Evolutionary conservation across 2,329 filamentous ascomycete species (phyloP).

Genomic region (Fusarium aywerte): DNA sequence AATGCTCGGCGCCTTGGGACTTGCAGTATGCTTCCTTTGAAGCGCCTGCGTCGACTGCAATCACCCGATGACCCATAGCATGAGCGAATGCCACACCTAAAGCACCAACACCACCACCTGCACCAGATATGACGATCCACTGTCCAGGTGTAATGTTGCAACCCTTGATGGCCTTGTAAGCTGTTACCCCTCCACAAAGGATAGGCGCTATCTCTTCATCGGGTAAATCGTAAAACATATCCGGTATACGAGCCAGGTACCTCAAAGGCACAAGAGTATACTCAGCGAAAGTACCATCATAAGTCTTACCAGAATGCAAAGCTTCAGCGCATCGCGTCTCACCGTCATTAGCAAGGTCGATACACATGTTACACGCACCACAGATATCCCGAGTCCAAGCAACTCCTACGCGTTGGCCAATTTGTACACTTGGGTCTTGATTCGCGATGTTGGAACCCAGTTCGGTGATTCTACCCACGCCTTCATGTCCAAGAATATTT

Average conservation of each 20-base stretch:
- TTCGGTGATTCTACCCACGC: slow-evolving; percentile 54
- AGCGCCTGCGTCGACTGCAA: slow-evolving; percentile 52
- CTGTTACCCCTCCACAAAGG: slow-evolving; percentile 57
- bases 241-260: slow-evolving; percentile 48
- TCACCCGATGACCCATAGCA: slow-evolving; percentile 56
- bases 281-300: slow-evolving; percentile 55
- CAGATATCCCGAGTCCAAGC: slow-evolving; percentile 54
- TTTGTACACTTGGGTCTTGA: slow-evolving; percentile 36
- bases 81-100: slow-evolving; percentile 54
- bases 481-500: slow-evolving; percentile 57
- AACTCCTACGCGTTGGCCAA: slow-evolving; percentile 54
- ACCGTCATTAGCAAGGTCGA: slow-evolving; percentile 43
- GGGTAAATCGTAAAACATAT: slow-evolving; percentile 38
- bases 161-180: slow-evolving; percentile 55
- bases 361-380: slow-evolving; percentile 50
- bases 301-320: slow-evolving; percentile 48
- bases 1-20: slow-evolving; percentile 52
- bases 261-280: slow-evolving; percentile 51
- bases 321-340: slow-evolving; percentile 52
- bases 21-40: slow-evolving; percentile 49
- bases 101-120: slow-evolving; percentile 54
- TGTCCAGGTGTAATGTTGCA: slow-evolving; percentile 49
- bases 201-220: slow-evolving; percentile 55
- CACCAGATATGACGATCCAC: slow-evolving; percentile 53
- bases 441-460: slow-evolving; percentile 50